Evolutionary conservation across 2,329 filamentous ascomycete genomes (phyloP).

Genomic region (Botryotinia convoluta): DNA sequence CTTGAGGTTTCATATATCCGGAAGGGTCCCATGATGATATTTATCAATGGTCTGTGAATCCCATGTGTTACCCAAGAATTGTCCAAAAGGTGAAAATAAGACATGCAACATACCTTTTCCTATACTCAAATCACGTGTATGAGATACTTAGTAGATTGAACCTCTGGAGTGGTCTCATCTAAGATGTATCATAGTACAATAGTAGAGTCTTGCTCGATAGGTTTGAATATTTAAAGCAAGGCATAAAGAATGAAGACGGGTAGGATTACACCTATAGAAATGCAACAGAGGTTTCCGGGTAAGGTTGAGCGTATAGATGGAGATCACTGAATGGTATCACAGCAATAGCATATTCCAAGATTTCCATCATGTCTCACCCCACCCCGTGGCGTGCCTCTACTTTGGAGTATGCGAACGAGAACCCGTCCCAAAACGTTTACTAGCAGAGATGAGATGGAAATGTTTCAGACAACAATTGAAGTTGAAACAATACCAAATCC

Average conservation of each 20-base stretch:
- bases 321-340: not conserved
- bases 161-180: not conserved
- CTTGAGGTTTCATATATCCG: not conserved
- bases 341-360: not conserved
- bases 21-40: not conserved
- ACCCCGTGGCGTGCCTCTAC: not conserved
- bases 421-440: not conserved
- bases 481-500: not conserved
- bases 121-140: not conserved
- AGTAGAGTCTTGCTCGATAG: not conserved
- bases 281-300: not conserved
- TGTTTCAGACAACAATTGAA: slow-evolving; percentile 12
- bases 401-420: not conserved
- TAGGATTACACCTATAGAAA: not conserved
- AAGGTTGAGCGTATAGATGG: not conserved
- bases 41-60: not conserved
- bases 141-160: not conserved
- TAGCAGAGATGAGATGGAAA: not conserved
- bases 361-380: not conserved
- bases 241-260: not conserved
- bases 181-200: not conserved
- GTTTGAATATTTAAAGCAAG: not conserved
- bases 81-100: not conserved
- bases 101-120: not conserved
- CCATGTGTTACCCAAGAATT: not conserved